A percentile compares a stretch with the other conserved stretches of the same genome.
These are phyloP conservation scores for Eutrema heterophyllum DNA, from an alignment of 345 rosid genomes.

Conservation along the genomic window DNA sequence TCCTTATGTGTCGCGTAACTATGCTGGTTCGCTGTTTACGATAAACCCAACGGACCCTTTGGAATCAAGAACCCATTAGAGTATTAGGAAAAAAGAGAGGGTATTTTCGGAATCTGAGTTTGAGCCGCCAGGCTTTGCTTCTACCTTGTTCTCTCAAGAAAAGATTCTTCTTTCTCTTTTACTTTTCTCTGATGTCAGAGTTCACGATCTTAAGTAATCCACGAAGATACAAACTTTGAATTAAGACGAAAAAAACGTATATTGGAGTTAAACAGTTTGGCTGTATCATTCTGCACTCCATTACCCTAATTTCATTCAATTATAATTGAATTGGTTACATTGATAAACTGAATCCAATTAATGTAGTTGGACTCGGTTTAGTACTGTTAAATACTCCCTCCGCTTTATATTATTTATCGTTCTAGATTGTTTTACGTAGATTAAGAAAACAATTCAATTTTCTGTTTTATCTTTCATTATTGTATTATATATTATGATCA, in stretches of 20 bases:
- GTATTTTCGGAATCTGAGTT: slow-evolving; percentile 10
- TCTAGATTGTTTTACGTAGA: no score
- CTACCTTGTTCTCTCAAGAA: neutral
- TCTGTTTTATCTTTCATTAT: no score
- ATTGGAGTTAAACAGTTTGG: no score
- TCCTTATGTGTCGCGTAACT: neutral
- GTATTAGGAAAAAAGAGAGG: neutral
- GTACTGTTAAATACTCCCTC: no score
- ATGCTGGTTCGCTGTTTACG: slow-evolving; percentile 9
- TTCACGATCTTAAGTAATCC: neutral
- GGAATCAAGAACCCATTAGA: slow-evolving; percentile 3
- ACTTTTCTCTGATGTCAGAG: neutral
- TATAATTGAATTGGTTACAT: neutral
- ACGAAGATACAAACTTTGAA: neutral
- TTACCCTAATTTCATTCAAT: no score
- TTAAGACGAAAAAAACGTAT: neutral
- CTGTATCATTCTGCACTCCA: neutral
- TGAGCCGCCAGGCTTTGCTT: slow-evolving; percentile 25
- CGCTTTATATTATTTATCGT: no score
- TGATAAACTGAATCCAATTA: neutral
- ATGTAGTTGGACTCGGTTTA: neutral
- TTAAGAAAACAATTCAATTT: no score
- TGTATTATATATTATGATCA: no score
- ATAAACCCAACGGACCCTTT: slow-evolving; percentile 3
- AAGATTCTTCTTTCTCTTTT: neutral